Evolutionary conservation across 139 green algal species (phyloP).

Genomic region (Closterium sp.): DNA sequence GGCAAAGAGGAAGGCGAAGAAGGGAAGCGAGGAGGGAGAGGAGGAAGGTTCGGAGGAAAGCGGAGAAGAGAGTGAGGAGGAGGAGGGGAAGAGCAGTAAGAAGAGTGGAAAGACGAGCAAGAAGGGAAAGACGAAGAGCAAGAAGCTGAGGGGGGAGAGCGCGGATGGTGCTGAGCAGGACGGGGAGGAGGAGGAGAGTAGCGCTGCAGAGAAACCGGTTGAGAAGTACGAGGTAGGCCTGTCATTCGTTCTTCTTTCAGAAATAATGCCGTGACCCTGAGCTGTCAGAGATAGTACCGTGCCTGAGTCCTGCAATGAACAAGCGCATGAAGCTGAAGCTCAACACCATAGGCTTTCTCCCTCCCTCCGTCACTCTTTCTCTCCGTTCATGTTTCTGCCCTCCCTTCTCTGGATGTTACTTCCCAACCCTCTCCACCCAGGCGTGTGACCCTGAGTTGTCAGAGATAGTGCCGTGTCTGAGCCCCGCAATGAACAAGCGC

Average conservation of each 20-base stretch:
- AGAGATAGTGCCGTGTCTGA: constrained; percentile 24
- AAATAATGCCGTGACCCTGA: background rate
- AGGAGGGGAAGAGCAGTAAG: background rate
- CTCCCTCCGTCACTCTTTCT: background rate
- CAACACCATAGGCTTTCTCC: background rate
- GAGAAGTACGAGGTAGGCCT: background rate
- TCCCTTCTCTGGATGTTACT: too few relatives aligned
- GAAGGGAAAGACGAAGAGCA: background rate
- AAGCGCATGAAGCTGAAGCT: background rate
- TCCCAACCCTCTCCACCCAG: background rate
- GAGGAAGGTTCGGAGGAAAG: background rate
- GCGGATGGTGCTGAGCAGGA: background rate
- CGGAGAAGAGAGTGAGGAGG: background rate
- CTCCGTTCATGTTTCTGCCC: too few relatives aligned
- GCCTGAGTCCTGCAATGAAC: background rate
- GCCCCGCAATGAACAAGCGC: constrained; percentile 13
- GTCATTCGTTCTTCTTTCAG: too few relatives aligned
- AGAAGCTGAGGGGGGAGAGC: background rate
- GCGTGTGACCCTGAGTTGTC: background rate
- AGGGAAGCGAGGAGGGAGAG: background rate
- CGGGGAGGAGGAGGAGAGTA: background rate
- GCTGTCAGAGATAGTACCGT: background rate
- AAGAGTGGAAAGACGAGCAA: background rate
- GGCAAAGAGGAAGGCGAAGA: background rate
- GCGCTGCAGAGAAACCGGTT: background rate